phyloP scores from a whole-genome alignment of 768 basidiomycete genomes.

The Trametes sanguinea region DNA sequence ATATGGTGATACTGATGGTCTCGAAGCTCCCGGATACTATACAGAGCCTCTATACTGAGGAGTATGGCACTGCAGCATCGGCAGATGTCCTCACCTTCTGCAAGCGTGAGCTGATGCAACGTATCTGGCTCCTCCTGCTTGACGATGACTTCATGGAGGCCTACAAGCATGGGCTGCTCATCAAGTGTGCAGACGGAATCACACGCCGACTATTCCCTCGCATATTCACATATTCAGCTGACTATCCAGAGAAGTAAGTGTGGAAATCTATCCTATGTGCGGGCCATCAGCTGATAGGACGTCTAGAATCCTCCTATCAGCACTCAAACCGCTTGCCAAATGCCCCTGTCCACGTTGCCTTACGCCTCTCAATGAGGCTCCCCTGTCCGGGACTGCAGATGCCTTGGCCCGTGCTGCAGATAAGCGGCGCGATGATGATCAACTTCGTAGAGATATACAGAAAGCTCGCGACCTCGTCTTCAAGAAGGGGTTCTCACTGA shows the following conservation, averaged over 20 bases:
- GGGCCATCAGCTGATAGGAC: no score
- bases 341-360: conserved; percentile 44
- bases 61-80: conserved; percentile 19
- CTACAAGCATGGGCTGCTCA: conserved; percentile 30
- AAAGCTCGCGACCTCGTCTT: conserved; percentile 25
- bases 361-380: conserved; percentile 23
- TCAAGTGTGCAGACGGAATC: conserved; percentile 31
- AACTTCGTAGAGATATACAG: background rate
- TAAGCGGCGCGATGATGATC: conserved; percentile 9
- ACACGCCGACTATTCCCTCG: conserved; percentile 26
- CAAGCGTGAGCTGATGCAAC: conserved; percentile 34
- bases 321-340: conserved; percentile 40
- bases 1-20: background rate
- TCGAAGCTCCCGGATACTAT: conserved; percentile 36
- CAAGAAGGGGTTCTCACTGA: conserved; percentile 13
- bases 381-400: conserved; percentile 22
- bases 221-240: conserved; percentile 33
- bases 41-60: conserved; percentile 31
- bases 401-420: conserved; percentile 27
- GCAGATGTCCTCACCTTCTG: conserved; percentile 33
- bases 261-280: background rate
- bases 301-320: conserved; percentile 35
- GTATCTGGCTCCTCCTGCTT: conserved; percentile 26
- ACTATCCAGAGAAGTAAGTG: conserved; percentile 39
- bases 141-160: conserved; percentile 29